Evolutionary conservation across 139 green algal species (phyloP), one percentile per base, ranked within the genome.

Genomic region (Haematococcus sp.): DNA sequence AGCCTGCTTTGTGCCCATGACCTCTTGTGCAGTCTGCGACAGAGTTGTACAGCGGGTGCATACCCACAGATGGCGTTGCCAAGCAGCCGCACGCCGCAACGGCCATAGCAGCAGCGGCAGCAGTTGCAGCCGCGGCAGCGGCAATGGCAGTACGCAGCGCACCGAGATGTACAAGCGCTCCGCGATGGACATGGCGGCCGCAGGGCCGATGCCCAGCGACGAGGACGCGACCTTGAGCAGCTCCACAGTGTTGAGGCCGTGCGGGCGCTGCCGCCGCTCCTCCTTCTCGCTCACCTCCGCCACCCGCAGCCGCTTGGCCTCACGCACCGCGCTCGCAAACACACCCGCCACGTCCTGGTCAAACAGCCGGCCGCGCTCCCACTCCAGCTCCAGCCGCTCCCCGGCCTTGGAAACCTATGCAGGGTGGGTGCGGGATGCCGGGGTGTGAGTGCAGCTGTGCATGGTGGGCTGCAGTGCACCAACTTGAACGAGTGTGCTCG

Each of bases 161-260:
- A 70, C 63, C 30, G 84, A 78, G 17, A 83, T 97, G 84, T 97
- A 97, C 2, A 97, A 84, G 46, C 88, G 56, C 84, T 97, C 93
- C 2, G 93, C 93, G 27, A 93, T 80, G 72, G 87, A 74, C 90
- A 97, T 97, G 27, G 91, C 78, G 13, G 94, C 81, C 1, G 89
- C 78, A 0, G 93, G 91, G 0, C 93, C 92, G 20, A 97, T 92
- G 25, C 86, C 86, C 31, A 97, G 74, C 11, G 78, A 74, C 27
- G 80, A 82, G 28, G 82, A 91, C 2, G 87, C 87, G 3, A 88
- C 73, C 76, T 95, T 97, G n/a, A 97, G 85, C 78, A 97, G 71
- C 73, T 91, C 91, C 40, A 97, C 92, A 3, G 92, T 97, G 81
- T 97, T 97, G 35, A 97, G 76, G 4, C 92, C 91, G 22, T 44